Conservation (phyloP, 2,329 filamentous ascomycete genomes). For the Colletotrichum orchidophilum region DNA sequence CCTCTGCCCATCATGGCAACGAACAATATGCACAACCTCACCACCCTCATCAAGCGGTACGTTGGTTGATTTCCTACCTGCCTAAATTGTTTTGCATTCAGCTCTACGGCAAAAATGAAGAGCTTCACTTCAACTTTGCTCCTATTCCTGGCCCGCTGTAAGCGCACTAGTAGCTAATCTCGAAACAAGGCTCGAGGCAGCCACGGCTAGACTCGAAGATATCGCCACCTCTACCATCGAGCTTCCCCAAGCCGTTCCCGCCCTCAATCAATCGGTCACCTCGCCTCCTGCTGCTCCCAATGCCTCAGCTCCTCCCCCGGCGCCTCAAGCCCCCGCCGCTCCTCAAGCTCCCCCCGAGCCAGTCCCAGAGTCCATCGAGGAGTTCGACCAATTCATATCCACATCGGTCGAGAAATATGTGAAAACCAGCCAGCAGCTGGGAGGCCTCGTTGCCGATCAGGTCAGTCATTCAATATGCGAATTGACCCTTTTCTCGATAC, state of each 20-base stretch:
- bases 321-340: constrained; percentile 45
- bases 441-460: constrained; percentile 82
- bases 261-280: constrained; percentile 51
- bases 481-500: neutral
- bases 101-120: neutral
- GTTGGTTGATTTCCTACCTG: constrained; percentile 40
- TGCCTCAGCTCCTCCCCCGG: constrained; percentile 45
- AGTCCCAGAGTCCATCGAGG: constrained; percentile 81
- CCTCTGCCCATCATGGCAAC: constrained; percentile 66
- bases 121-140: neutral
- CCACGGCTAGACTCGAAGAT: constrained; percentile 94
- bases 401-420: constrained; percentile 81
- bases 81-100: constrained; percentile 25
- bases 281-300: constrained; percentile 43
- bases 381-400: constrained; percentile 84
- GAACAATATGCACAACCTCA: constrained; percentile 94
- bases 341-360: constrained; percentile 62
- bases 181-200: constrained; percentile 86
- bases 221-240: constrained; percentile 83
- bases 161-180: constrained; percentile 52
- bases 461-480: constrained; percentile 53
- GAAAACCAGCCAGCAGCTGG: constrained; percentile 79
- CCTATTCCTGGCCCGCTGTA: neutral
- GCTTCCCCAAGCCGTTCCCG: constrained; percentile 60
- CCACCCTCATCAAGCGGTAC: constrained; percentile 97